Evolutionary conservation across 2,329 filamentous ascomycete species (phyloP), one percentile per base, ranked within the genome.

Genomic region (Aaosphaeria pasadenensis): DNA sequence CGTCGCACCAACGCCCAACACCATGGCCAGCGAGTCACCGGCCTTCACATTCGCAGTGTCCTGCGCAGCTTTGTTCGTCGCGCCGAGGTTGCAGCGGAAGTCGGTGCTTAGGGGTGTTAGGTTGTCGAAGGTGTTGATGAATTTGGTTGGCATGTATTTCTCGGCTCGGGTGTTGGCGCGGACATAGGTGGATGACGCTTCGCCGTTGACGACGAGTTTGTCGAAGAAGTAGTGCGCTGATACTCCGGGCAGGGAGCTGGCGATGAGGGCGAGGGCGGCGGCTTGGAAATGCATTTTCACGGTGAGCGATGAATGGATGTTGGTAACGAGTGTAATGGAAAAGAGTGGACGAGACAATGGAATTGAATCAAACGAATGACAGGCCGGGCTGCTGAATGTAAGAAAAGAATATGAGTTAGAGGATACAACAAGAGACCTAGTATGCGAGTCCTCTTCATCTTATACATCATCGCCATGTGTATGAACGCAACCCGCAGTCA

Each of bases 21-120:
- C 56, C 49, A 57, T 54, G 29, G 38, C 52, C 24, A 44, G 9
- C 59, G 75, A 66, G 58, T 71, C 65, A 38, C 75, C 75, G 2
- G 73, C 43, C 17, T 44, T 46, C n/a, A 53, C 46, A 35, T 53
- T 46, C 31, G 44, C 31, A 29, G 48, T 52, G 4, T 50, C 39
- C 7, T n/a, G 33, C 17, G 39, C 41, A 9, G 49, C 58, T 28
- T 40, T 52, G 7, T 45, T n/a, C n/a, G 52, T 52, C 5, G 57
- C 49, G 28, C 58, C 60, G 44, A 58, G 53, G 49, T 61, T 63
- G 57, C 63, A 66, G 17, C 59, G 57, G 42, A 66, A 61, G 47
- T 62, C 59, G n/a, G 46, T 36, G 30, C 45, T 39, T n/a, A 54
- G 47, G 6, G 56, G 52, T 5, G 56, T 61, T 32, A 58, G 51